Conservation (phyloP, 495 filamentous ascomycete species). For the Symbiotaphrina buchneri region DNA sequence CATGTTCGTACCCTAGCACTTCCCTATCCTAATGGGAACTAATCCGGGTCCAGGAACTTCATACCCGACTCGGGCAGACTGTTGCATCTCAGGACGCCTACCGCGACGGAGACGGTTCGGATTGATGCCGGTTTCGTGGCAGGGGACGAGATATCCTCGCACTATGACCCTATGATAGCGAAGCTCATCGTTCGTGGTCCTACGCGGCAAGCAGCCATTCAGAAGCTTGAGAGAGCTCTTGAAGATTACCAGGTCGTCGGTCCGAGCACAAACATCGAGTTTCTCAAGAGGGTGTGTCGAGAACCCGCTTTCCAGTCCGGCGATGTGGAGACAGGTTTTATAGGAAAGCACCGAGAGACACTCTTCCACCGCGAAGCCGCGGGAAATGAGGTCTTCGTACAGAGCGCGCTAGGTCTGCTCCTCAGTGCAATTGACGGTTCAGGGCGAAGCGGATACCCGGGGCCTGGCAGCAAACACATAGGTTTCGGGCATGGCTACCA, state of each 20-base stretch:
- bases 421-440: slow-evolving; percentile 19
- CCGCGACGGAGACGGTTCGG: slow-evolving; percentile 43
- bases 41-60: slow-evolving; percentile 33
- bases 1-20: slow-evolving; percentile 9
- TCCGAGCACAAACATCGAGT: slow-evolving; percentile 82
- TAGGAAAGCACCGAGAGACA: slow-evolving; percentile 61
- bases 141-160: slow-evolving; percentile 82
- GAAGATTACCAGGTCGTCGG: slow-evolving; percentile 86
- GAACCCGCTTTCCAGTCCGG: slow-evolving; percentile 68
- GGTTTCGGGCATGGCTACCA: slow-evolving; percentile 34
- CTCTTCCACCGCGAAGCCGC: slow-evolving; percentile 33
- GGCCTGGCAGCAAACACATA: slow-evolving; percentile 9
- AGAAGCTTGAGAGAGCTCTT: slow-evolving; percentile 60
- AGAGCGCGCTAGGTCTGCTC: slow-evolving; percentile 54
- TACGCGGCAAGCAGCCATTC: slow-evolving; percentile 57
- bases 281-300: slow-evolving; percentile 65
- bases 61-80: slow-evolving; percentile 85
- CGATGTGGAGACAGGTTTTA: slow-evolving; percentile 89
- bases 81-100: slow-evolving; percentile 57
- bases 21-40: background rate
- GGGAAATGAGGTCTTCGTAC: slow-evolving; percentile 47
- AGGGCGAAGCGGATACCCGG: background rate
- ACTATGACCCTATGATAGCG: slow-evolving; percentile 97
- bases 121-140: slow-evolving; percentile 84
- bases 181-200: slow-evolving; percentile 85